These are phyloP conservation scores for Sarocladiaceae sp. DNA, from an alignment of 2,329 filamentous ascomycete genomes.

Conservation along the genomic window DNA sequence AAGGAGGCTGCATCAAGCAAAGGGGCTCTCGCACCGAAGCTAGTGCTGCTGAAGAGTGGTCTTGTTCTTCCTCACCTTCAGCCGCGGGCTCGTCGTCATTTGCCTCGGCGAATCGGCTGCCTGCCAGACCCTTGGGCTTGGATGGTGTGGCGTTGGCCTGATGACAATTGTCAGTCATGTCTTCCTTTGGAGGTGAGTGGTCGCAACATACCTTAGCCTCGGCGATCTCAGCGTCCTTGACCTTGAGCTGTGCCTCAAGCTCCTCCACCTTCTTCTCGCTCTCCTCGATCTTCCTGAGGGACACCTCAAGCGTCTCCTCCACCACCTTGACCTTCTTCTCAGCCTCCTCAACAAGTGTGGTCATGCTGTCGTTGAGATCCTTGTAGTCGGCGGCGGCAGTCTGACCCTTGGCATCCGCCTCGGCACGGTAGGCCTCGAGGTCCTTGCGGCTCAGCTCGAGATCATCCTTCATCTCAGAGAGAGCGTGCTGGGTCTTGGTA, in stretches of 20 bases:
- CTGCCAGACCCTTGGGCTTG: conserved; percentile 47
- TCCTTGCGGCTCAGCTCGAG: conserved; percentile 47
- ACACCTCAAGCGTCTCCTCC: conserved; percentile 44
- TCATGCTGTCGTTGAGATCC: conserved; percentile 61
- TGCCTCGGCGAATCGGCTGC: conserved; percentile 48
- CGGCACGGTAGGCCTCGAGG: conserved; percentile 46
- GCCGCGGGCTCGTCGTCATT: conserved; percentile 32
- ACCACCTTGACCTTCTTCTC: conserved; percentile 48
- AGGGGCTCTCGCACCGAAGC: conserved; percentile 60
- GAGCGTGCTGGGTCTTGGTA: conserved; percentile 29
- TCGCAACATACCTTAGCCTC: conserved; percentile 49
- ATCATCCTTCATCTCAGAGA: conserved; percentile 31
- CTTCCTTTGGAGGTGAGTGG: neutral
- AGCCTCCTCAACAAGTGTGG: conserved; percentile 55
- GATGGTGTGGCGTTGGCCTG: conserved; percentile 42
- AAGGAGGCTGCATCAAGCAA: conserved; percentile 38
- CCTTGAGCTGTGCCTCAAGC: conserved; percentile 52
- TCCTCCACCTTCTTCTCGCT: conserved; percentile 44
- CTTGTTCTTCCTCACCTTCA: conserved; percentile 58
- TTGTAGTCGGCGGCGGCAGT: conserved; percentile 56
- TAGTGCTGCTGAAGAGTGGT: conserved; percentile 61
- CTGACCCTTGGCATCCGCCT: conserved; percentile 48
- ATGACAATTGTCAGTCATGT: neutral
- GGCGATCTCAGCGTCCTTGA: conserved; percentile 60
- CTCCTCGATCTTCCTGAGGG: conserved; percentile 38